Base-by-base conservation (phyloP, 2,329 filamentous ascomycete genomes). In the Tolypocladium nubicola region DNA sequence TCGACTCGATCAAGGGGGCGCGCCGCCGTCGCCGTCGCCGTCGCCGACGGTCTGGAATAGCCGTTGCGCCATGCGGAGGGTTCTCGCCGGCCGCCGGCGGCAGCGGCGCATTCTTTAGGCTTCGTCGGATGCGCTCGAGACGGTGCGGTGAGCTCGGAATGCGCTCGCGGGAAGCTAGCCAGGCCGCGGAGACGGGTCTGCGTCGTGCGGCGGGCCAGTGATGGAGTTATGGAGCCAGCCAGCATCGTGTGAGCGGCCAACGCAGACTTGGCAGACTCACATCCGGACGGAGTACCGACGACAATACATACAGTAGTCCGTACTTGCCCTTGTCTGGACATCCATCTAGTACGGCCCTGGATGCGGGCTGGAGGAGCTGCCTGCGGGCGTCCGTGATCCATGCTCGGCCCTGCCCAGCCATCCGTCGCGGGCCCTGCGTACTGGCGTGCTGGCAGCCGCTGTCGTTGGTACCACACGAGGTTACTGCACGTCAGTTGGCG, bases 61-160 rank as follows among this genome's bases (percentile, higher is more conserved):
- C 33, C 7, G 47, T 21, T 35, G 19, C 30, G 47, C 19, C 30
- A 21, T n/a, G 47, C 10, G 10, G 8, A 37, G 30, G 21, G 3
- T 30, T 30, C 21, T 19, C 50, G 50, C 37, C 35, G 50, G 35
- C 35, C 14, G 45, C 45, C 33, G 45, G 26, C 45, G 21, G 43
- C 26, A n/a, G 16, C 45, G 11, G 16, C 26, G 47, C 11, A n/a
- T n/a, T 35, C 47, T 35, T n/a, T 19, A 35, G 30, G 19, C 16
- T 30, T 50, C 26, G 47, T 16, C 47, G 30, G 30, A 35, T 35
- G 47, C 30, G 49, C 40, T 41, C 55, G 23, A 40, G 35, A 23
- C 50, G 52, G 57, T 60, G 59, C 57, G 59, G 59, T 57, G 57
- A 57, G 55, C 30, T 52, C 59, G 59, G 57, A 59, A 61, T 57